These are phyloP conservation scores for Mangifera indica DNA, from an alignment of 345 rosid species.

Conservation along the genomic window DNA sequence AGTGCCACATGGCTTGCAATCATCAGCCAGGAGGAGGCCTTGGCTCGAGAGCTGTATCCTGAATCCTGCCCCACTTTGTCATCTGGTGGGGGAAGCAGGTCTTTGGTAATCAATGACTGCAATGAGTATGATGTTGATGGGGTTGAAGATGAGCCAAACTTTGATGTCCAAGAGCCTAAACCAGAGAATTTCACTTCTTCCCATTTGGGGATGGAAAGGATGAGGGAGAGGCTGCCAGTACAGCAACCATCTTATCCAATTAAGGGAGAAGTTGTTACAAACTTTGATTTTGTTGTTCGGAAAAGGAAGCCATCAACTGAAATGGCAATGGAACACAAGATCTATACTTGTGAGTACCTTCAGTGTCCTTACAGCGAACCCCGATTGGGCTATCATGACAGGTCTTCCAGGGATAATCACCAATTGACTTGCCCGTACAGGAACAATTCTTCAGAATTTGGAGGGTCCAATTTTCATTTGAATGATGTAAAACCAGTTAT, in stretches of 20 bases:
- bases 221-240: constrained; percentile 34
- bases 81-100: constrained; percentile 49
- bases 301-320: constrained; percentile 69
- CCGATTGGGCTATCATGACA: constrained; percentile 63
- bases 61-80: constrained; percentile 55
- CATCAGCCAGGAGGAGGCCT: constrained; percentile 68
- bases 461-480: constrained; percentile 58
- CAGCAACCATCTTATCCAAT: constrained; percentile 45
- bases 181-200: constrained; percentile 46
- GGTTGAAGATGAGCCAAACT: constrained; percentile 51
- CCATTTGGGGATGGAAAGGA: constrained; percentile 36
- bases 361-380: constrained; percentile 68
- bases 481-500: constrained; percentile 78
- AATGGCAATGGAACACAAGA: constrained; percentile 46
- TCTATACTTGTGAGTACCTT: constrained; percentile 58
- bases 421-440: constrained; percentile 62
- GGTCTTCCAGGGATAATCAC: constrained; percentile 74
- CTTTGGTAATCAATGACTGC: constrained; percentile 51
- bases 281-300: constrained; percentile 36
- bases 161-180: constrained; percentile 56
- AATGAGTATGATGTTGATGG: constrained; percentile 81
- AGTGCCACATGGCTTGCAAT: constrained; percentile 87
- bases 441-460: constrained; percentile 44
- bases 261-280: constrained; percentile 55
- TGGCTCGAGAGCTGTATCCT: constrained; percentile 54